A percentile compares a stretch with the other conserved stretches of the same genome.
These are phyloP conservation scores for Yamadazyma kitorensis DNA, from an alignment of 805 yeast genomes.

Conservation along the genomic window DNA sequence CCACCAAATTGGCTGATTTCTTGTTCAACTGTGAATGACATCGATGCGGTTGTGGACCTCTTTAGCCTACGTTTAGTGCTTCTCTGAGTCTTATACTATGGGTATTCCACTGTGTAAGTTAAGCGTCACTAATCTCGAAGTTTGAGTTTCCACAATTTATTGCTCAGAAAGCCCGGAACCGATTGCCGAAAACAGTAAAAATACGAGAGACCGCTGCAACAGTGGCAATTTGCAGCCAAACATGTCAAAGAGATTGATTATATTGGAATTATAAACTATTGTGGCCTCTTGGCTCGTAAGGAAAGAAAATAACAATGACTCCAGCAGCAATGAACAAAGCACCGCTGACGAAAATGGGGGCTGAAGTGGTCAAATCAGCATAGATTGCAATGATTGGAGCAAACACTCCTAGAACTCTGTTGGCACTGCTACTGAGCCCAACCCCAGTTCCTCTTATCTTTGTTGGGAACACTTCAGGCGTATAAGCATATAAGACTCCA, in stretches of 20 bases:
- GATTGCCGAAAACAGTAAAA: no score
- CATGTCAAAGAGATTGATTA: no score
- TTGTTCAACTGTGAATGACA: conserved; percentile 51
- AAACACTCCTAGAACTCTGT: conserved; percentile 52
- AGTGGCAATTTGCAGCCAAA: no score
- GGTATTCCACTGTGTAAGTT: no score
- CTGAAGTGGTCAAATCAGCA: conserved; percentile 52
- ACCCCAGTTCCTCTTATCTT: conserved; percentile 54
- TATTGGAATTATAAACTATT: no score
- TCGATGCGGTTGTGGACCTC: conserved; percentile 19
- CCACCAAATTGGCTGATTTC: conserved; percentile 72
- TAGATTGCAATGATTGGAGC: conserved; percentile 58
- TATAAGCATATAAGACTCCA: conserved; percentile 61
- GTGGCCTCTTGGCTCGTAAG: conserved; percentile 28
- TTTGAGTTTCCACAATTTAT: no score
- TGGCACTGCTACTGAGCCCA: conserved; percentile 55
- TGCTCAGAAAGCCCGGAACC: no score
- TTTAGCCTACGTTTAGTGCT: no score
- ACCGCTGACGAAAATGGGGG: conserved; percentile 63
- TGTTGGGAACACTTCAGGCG: conserved; percentile 61
- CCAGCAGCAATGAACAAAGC: conserved; percentile 50
- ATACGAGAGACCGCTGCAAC: no score
- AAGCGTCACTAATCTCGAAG: no score
- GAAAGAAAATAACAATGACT: conserved; percentile 25
- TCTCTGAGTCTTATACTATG: no score